These are phyloP conservation scores for Pilasporangium apinafurcum DNA, from an alignment of 352 stramenopile species.

Conservation along the genomic window DNA sequence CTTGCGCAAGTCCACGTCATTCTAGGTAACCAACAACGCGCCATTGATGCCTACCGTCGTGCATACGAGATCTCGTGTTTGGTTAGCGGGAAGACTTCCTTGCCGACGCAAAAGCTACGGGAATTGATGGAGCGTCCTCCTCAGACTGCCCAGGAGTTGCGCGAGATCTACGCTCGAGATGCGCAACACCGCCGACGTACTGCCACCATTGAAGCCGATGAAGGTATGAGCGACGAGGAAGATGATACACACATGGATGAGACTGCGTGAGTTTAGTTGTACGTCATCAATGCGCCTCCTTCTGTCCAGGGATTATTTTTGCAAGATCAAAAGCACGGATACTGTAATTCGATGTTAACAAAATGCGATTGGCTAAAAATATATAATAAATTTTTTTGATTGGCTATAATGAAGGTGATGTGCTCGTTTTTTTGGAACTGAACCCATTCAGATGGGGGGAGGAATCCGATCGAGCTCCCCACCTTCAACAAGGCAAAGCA, in stretches of 20 bases:
- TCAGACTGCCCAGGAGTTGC: constrained; percentile 47
- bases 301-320: too few relatives aligned
- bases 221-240: constrained; percentile 12
- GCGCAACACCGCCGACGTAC: constrained; percentile 23
- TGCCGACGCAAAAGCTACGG: constrained; percentile 55
- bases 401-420: too few relatives aligned
- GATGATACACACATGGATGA: too few relatives aligned
- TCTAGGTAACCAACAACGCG: constrained; percentile 40
- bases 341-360: neutral
- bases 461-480: too few relatives aligned
- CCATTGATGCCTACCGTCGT: constrained; percentile 39
- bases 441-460: too few relatives aligned
- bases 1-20: constrained; percentile 67
- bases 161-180: constrained; percentile 45
- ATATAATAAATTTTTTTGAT: too few relatives aligned
- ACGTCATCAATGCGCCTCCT: too few relatives aligned
- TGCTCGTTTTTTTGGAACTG: too few relatives aligned
- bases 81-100: constrained; percentile 51
- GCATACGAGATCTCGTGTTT: constrained; percentile 55
- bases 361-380: constrained; percentile 1
- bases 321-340: too few relatives aligned
- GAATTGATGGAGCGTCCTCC: constrained; percentile 60
- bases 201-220: constrained; percentile 18
- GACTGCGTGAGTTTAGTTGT: too few relatives aligned
- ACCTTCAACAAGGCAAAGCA: too few relatives aligned